phyloP scores from a whole-genome alignment of 345 rosid genomes.

The Cochlearia excelsa region DNA sequence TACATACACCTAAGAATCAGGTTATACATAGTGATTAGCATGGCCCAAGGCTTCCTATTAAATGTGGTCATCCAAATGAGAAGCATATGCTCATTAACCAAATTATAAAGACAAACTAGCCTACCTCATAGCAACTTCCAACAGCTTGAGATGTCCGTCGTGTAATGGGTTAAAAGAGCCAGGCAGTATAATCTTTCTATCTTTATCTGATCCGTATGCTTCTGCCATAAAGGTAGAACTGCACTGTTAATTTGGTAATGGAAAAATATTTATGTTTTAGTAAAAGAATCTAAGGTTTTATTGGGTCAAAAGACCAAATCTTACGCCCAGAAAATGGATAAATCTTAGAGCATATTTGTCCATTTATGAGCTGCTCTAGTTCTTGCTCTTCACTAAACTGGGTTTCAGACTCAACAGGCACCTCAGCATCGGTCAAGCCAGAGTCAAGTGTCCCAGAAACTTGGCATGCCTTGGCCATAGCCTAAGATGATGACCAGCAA shows the following conservation, averaged over 20 bases:
- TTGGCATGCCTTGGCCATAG: slow-evolving; percentile 77
- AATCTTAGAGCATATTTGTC: slow-evolving; percentile 67
- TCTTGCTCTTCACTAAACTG: slow-evolving; percentile 69
- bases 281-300: neutral
- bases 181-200: slow-evolving; percentile 75
- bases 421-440: slow-evolving; percentile 62
- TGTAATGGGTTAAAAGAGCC: slow-evolving; percentile 97
- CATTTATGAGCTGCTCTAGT: slow-evolving; percentile 65
- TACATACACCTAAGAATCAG: slow-evolving; percentile 10
- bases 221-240: slow-evolving; percentile 41
- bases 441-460: slow-evolving; percentile 47
- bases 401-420: slow-evolving; percentile 46
- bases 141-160: slow-evolving; percentile 83
- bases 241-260: slow-evolving; percentile 27
- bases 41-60: neutral
- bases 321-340: slow-evolving; percentile 72
- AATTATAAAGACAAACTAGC: slow-evolving; percentile 21
- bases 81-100: slow-evolving; percentile 4
- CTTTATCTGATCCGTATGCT: slow-evolving; percentile 36
- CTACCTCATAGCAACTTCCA: slow-evolving; percentile 90
- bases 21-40: neutral
- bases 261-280: slow-evolving; percentile 11
- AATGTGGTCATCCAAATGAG: neutral
- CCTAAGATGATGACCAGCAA: slow-evolving; percentile 44
- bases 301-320: slow-evolving; percentile 30